A percentile compares a stretch with the other conserved stretches of the same genome.
Conservation (phyloP, 352 stramenopile species). For the Phytophthora litchii region DNA sequence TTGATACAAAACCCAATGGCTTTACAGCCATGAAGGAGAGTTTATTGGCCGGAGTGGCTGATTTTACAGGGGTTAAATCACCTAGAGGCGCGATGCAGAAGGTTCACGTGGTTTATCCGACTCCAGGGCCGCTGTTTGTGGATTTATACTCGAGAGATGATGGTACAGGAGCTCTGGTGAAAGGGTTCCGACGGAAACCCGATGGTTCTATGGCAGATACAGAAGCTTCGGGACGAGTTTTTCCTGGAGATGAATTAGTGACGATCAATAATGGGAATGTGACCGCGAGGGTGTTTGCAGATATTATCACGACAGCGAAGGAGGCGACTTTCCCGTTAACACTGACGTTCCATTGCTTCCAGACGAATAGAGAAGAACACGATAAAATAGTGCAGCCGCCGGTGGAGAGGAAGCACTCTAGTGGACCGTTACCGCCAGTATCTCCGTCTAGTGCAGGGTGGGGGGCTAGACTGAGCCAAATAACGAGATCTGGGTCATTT, state of each 20-base stretch:
- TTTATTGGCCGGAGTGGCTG: constrained; percentile 51
- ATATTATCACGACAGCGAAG: constrained; percentile 75
- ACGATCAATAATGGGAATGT: constrained; percentile 68
- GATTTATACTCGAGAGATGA: constrained; percentile 79
- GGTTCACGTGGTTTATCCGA: constrained; percentile 58
- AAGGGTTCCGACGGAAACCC: constrained; percentile 67
- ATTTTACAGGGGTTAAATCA: constrained; percentile 34
- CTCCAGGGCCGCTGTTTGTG: constrained; percentile 60
- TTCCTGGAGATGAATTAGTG: constrained; percentile 69
- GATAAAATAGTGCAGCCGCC: constrained; percentile 21
- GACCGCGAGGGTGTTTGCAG: constrained; percentile 58
- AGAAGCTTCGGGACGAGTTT: constrained; percentile 62
- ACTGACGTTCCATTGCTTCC: constrained; percentile 63
- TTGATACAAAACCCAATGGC: constrained; percentile 26
- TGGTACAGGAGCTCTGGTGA: constrained; percentile 73
- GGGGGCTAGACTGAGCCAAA: constrained; percentile 50
- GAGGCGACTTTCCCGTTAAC: constrained; percentile 68
- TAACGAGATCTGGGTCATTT: constrained; percentile 65
- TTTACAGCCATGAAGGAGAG: constrained; percentile 51
- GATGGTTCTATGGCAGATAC: constrained; percentile 60
- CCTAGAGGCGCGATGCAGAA: constrained; percentile 25
- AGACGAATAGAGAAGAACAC: constrained; percentile 22
- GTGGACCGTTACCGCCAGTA: constrained; percentile 28
- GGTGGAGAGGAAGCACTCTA: constrained; percentile 29
- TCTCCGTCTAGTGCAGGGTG: constrained; percentile 53